Base-by-base conservation (phyloP, 2,329 filamentous ascomycete genomes). In the Arthrobotrys entomopaga region DNA sequence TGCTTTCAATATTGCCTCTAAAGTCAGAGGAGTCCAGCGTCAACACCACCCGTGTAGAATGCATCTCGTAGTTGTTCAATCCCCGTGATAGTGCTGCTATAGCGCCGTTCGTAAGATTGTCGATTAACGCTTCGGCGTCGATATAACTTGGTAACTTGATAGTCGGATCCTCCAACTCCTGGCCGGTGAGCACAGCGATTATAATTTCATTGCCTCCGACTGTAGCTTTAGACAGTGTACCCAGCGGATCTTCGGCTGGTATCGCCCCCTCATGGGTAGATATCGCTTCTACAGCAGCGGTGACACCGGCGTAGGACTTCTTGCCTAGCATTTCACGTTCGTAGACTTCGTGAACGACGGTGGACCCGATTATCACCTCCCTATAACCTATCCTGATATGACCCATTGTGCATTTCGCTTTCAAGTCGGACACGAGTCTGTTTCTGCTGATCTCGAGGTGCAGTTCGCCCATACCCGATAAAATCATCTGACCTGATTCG, bases 361-460 rank as follows among this genome's bases (percentile, higher is more conserved):
- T 82, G 0, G 85, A 79, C 2, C 84, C 83, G 0, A 88, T 87
- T 8, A 95, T 83, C 54, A 89, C 90, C 82, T 99, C 95, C 64
- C 96, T 90, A 82, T 98, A 99, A 77, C 96, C 93, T 73, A 99
- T 97, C 78, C 97, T 91, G 76, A 99, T 96, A 61, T 89, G 89
- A 11, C 94, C 93, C 84, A 97, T 97, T 16, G 83, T 89, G 76
- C 85, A 93, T 86, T 88, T 97, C 81, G 84, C 92, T 81, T 95
- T 96, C 82, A 97, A 90, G 79, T 96, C 92, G 60, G 92, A 91
- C 77, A 95, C 88, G 8, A 99, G 87, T 49, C 93, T 88, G 81
- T 98, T 92, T 57, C 92, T 85, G 0, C 94, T 93, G 56, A 99
- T 95, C 79, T 99, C 95, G 0, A 99, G 85, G 81, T 99, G 95